These are phyloP conservation scores for Acidiella bohemica DNA, from an alignment of 495 filamentous ascomycete species.

Conservation along the genomic window DNA sequence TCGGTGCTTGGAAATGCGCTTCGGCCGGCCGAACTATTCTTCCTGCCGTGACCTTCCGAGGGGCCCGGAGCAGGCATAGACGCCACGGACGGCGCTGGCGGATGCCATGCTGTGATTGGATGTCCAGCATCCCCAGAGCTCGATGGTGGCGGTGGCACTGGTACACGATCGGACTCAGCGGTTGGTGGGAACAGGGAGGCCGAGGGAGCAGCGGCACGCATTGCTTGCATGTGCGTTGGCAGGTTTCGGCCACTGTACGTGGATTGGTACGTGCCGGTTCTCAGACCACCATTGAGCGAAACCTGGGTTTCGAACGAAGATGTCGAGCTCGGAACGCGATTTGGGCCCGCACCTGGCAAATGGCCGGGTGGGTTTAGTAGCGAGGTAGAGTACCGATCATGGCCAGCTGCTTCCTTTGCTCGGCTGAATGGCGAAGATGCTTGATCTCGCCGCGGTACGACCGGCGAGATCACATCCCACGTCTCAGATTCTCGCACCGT, in stretches of 20 bases:
- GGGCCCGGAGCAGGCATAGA: background rate
- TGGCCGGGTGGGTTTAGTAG: constrained; percentile 25
- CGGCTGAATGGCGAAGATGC: constrained; percentile 5
- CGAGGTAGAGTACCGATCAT: constrained; percentile 13
- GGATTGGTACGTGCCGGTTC: background rate
- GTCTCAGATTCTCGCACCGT: constrained; percentile 1
- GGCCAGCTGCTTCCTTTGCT: constrained; percentile 2
- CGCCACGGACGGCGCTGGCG: constrained; percentile 2
- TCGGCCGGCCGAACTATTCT: constrained; percentile 6
- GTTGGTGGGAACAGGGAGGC: constrained; percentile 16
- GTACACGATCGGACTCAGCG: constrained; percentile 8
- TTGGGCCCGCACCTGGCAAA: constrained; percentile 3
- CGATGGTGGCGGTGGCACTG: constrained; percentile 1
- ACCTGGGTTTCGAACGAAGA: constrained; percentile 1
- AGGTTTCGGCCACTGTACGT: background rate
- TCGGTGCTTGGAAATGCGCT: constrained; percentile 12
- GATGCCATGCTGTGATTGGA: constrained; percentile 17
- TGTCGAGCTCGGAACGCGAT: background rate
- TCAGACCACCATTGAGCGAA: no score
- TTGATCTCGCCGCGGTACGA: background rate
- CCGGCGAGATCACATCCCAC: constrained; percentile 2
- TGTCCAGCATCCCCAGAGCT: constrained; percentile 11
- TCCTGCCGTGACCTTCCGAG: constrained; percentile 1
- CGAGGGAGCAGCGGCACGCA: constrained; percentile 11
- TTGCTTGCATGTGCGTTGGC: constrained; percentile 16